Percentiles rank a stretch among this genome's conserved stretches.
Conservation (phyloP, 169 alveolate species). For the Cryptosporidium felis region DNA sequence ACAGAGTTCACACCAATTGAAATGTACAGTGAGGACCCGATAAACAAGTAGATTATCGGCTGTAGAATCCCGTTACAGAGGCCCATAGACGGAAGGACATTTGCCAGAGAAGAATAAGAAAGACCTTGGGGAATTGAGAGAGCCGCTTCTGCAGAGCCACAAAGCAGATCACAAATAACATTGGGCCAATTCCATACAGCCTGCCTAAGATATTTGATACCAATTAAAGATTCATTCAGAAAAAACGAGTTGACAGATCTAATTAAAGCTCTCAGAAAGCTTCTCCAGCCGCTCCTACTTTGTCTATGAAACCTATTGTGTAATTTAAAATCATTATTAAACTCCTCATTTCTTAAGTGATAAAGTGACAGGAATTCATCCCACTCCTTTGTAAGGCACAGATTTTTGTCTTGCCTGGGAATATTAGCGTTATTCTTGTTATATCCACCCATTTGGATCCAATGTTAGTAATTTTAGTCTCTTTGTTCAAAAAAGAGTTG, state of each 20-base stretch:
- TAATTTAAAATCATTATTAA: constrained; percentile 58
- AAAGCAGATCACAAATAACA: constrained; percentile 38
- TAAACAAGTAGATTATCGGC: constrained; percentile 23
- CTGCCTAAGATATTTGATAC: constrained; percentile 24
- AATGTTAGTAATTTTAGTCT: background rate
- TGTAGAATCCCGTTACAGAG: constrained; percentile 57
- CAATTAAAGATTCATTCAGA: constrained; percentile 39
- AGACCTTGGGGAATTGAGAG: constrained; percentile 63
- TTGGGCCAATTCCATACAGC: constrained; percentile 14
- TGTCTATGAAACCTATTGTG: constrained; percentile 34
- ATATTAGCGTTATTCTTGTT: background rate
- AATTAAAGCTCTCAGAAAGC: background rate
- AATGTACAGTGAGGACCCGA: constrained; percentile 42
- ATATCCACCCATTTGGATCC: constrained; percentile 27
- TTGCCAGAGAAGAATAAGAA: constrained; percentile 44
- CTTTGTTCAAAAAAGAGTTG: background rate
- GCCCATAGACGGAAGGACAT: constrained; percentile 56
- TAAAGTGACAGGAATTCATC: constrained; percentile 49
- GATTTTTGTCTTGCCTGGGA: background rate
- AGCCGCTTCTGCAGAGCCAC: constrained; percentile 70
- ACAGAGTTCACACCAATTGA: constrained; percentile 59
- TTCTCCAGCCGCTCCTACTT: constrained; percentile 55
- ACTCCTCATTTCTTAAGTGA: constrained; percentile 20
- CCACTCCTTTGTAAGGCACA: constrained; percentile 31
- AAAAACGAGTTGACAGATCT: constrained; percentile 6